Percentiles rank a stretch among this genome's conserved stretches.
Evolutionary conservation across 495 filamentous ascomycete species (phyloP).

Genomic region (Parmelia sp.): DNA sequence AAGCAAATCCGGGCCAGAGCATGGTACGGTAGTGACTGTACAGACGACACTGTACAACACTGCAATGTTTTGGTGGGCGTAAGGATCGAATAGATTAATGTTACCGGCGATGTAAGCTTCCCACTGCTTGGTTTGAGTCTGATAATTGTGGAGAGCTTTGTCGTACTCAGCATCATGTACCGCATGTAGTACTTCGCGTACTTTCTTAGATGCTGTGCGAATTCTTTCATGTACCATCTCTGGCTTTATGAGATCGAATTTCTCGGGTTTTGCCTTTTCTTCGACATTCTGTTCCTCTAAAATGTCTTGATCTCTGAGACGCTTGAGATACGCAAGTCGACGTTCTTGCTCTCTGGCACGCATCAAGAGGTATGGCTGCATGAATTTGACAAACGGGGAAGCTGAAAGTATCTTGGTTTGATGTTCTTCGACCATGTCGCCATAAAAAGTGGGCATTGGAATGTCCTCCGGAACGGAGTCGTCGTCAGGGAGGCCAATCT

Average conservation of each 20-base stretch:
- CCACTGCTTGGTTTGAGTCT: slow-evolving; percentile 92
- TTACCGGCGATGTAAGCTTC: slow-evolving; percentile 83
- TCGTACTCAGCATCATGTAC: slow-evolving; percentile 96
- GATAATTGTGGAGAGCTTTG: slow-evolving; percentile 86
- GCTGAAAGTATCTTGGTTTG: slow-evolving; percentile 89
- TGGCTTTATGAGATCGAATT: slow-evolving; percentile 84
- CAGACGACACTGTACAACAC: slow-evolving; percentile 93
- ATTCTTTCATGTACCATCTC: slow-evolving; percentile 86
- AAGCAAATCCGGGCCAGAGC: slow-evolving; percentile 78
- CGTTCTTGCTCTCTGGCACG: slow-evolving; percentile 85
- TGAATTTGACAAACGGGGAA: slow-evolving; percentile 93
- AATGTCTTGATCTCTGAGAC: slow-evolving; percentile 70
- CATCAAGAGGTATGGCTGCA: slow-evolving; percentile 87
- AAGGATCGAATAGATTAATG: slow-evolving; percentile 83
- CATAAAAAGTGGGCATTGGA: slow-evolving; percentile 86
- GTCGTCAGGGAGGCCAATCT: slow-evolving; percentile 32
- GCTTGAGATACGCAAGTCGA: slow-evolving; percentile 68
- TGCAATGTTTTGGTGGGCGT: slow-evolving; percentile 88
- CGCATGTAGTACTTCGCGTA: slow-evolving; percentile 87
- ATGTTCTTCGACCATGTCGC: slow-evolving; percentile 88
- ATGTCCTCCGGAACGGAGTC: slow-evolving; percentile 71
- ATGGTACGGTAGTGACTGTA: slow-evolving; percentile 83
- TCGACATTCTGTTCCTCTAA: slow-evolving; percentile 44
- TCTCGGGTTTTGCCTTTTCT: slow-evolving; percentile 57
- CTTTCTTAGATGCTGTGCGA: slow-evolving; percentile 68